These are phyloP conservation scores for Phytophthora europaea DNA, from an alignment of 352 stramenopile genomes.

Conservation along the genomic window DNA sequence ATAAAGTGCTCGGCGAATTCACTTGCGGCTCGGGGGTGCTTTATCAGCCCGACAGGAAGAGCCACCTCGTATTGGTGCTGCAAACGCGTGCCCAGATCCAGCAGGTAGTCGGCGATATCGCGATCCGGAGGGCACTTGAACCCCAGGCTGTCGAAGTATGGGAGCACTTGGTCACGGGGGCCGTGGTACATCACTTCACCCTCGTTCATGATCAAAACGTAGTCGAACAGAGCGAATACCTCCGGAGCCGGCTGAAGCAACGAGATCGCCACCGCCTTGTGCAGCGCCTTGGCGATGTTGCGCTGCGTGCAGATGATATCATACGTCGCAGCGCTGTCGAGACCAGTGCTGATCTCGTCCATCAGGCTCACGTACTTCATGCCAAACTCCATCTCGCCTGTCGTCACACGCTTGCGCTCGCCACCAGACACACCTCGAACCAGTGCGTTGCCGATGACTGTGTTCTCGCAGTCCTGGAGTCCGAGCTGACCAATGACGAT, in stretches of 20 bases:
- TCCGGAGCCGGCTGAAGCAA: conserved; percentile 82
- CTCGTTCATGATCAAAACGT: conserved; percentile 47
- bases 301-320: conserved; percentile 47
- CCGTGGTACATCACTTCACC: conserved; percentile 44
- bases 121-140: conserved; percentile 19
- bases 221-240: conserved; percentile 48
- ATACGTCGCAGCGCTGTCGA: conserved; percentile 49
- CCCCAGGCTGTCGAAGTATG: conserved; percentile 17
- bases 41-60: conserved; percentile 18
- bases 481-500: conserved; percentile 21
- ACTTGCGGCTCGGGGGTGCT: conserved; percentile 23
- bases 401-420: conserved; percentile 67
- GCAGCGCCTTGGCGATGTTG: conserved; percentile 41
- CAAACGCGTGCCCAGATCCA: conserved; percentile 43
- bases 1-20: conserved; percentile 50
- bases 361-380: conserved; percentile 69
- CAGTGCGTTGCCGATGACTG: conserved; percentile 57
- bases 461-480: conserved; percentile 52
- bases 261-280: conserved; percentile 63
- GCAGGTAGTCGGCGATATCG: conserved; percentile 20
- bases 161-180: conserved; percentile 12
- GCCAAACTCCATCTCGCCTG: conserved; percentile 86
- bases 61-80: conserved; percentile 44
- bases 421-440: conserved; percentile 65
- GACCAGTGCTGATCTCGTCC: conserved; percentile 66